phyloP scores from a whole-genome alignment of 1,284 basidiomycete species.

The Moesziomyces parantarcticus region DNA sequence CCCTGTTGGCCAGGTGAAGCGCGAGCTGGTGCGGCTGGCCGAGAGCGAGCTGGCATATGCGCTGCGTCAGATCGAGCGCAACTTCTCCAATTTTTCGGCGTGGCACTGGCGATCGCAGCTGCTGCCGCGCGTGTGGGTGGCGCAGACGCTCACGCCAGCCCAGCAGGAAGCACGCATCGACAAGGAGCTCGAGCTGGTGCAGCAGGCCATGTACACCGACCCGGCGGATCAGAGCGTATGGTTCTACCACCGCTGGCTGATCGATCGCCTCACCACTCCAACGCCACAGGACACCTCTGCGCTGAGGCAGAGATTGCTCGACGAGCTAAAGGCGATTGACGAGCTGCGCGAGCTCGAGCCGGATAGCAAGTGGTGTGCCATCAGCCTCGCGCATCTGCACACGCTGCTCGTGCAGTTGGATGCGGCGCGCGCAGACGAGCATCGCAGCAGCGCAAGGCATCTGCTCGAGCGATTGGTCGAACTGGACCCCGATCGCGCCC shows the following conservation, averaged over 20 bases:
- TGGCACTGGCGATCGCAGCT: constrained; percentile 97
- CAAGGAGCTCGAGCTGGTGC: constrained; percentile 89
- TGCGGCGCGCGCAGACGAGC: not conserved
- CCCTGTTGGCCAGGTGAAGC: not conserved
- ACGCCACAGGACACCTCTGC: not conserved
- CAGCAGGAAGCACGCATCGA: constrained; percentile 19
- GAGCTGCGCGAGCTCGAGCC: constrained; percentile 90
- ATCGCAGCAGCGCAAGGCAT: constrained; percentile 4
- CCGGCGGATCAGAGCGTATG: constrained; percentile 95
- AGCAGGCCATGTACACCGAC: constrained; percentile 95
- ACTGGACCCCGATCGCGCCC: constrained; percentile 55
- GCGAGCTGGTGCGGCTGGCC: constrained; percentile 35
- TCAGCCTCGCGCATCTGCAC: constrained; percentile 51
- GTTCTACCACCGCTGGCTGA: constrained; percentile 97
- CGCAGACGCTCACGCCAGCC: constrained; percentile 66
- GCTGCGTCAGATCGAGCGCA: constrained; percentile 87
- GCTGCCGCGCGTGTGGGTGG: constrained; percentile 76
- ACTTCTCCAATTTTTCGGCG: constrained; percentile 97
- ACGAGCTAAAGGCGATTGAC: constrained; percentile 84
- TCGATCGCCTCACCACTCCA: constrained; percentile 71
- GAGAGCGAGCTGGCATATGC: constrained; percentile 70
- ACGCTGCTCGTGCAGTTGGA: constrained; percentile 11
- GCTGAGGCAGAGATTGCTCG: constrained; percentile 1
- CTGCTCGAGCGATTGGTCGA: constrained; percentile 34
- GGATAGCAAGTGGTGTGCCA: constrained; percentile 83